These are phyloP conservation scores for Tuctoria greenei DNA, from an alignment of 176 grass and related monocot species.

Conservation along the genomic window DNA sequence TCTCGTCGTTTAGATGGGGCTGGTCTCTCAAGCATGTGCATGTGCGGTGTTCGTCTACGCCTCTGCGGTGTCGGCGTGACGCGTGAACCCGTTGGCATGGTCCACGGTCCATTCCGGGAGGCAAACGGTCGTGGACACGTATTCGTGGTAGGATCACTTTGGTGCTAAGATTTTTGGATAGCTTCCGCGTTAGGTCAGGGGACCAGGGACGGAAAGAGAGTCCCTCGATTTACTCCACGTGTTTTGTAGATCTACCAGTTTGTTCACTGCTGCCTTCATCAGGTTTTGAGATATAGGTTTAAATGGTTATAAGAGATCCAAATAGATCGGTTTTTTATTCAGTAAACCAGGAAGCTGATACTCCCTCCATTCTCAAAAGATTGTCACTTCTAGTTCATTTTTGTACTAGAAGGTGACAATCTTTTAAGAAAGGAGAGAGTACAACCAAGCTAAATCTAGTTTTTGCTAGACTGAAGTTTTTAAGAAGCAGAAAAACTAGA, in stretches of 20 bases:
- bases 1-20: background rate
- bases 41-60: background rate
- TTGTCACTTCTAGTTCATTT: too few relatives aligned
- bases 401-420: too few relatives aligned
- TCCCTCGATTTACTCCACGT: background rate
- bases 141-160: background rate
- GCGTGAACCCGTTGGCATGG: background rate
- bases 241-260: background rate
- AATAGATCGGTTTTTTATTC: too few relatives aligned
- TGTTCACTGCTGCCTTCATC: background rate
- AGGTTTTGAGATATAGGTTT: too few relatives aligned
- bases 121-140: background rate
- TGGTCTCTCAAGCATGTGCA: constrained; percentile 14
- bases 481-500: too few relatives aligned
- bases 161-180: background rate
- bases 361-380: too few relatives aligned
- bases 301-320: too few relatives aligned
- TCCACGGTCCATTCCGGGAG: background rate
- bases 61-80: background rate
- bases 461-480: too few relatives aligned
- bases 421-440: too few relatives aligned
- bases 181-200: background rate
- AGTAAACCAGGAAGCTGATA: too few relatives aligned
- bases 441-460: too few relatives aligned
- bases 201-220: background rate